Base-by-base conservation (phyloP, 2,329 filamentous ascomycete genomes). In the Scedosporium boydii region DNA sequence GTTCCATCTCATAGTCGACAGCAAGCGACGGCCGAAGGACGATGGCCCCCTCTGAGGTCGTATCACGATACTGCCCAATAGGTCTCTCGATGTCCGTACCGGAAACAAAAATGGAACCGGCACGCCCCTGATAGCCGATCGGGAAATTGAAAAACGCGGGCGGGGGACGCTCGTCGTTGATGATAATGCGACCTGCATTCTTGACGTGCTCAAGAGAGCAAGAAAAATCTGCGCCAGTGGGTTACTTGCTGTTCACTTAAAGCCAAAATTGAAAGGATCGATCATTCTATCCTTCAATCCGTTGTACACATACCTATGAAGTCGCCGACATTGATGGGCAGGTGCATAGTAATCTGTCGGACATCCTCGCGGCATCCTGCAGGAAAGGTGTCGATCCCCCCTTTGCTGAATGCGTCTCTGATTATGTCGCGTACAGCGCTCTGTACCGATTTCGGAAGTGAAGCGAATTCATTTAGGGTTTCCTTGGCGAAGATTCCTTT, bases 101-200 rank as follows among this genome's bases (percentile, higher is more conserved):
- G 0, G 86, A 89, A n/a, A 87, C 77, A 0, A 90, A 85, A 4
- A 91, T 80, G 3, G 85, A 88, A 1, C 85, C 88, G 4, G 88
- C 86, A 62, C 88, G 82, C 1, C 88, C 87, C 69, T 91, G 88
- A 67, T 92, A 91, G 5, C 83, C 88, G 2, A 91, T 86, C 0
- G 88, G 89, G 0, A 92, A 76, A 67, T 90, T 85, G 67, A 82
- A 87, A 72, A 91, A 91, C 70, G 90, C 91, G 27, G 86, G 85
- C 69, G 90, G 86, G 23, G 79, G 70, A 60, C 73, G 70, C 7
- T 70, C 67, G 27, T 70, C 70, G 29, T 73, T 75, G 16, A 75
- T 71, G 41, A 80, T 72, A 2, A 72, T 77, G 64, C 71, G 73
- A 0, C 74, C 72, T 18, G 78, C 80, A 56, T 85, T 85, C 58